Conservation (phyloP, 768 basidiomycete species). For the Suillus occidentalis region DNA sequence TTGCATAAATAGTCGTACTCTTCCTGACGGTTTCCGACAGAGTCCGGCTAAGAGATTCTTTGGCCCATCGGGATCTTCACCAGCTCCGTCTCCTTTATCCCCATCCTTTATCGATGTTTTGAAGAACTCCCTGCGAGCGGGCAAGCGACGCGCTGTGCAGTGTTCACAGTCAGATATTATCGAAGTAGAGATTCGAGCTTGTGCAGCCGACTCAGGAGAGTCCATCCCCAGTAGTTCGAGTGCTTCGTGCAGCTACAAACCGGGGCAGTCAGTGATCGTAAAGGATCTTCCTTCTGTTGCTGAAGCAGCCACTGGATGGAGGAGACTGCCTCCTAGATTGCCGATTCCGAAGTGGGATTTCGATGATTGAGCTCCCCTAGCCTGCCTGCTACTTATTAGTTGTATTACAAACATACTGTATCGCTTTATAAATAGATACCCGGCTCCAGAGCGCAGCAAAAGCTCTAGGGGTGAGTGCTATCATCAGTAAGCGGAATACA, state of each 20-base stretch:
- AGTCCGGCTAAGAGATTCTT: not conserved
- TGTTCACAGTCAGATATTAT: not conserved
- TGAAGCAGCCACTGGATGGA: slow-evolving; percentile 16
- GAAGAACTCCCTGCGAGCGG: not conserved
- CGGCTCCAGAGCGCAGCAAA: not conserved
- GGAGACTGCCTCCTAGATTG: slow-evolving; percentile 28
- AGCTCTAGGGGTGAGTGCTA: no score
- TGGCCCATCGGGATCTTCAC: not conserved
- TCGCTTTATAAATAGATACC: not conserved
- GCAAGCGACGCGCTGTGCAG: not conserved
- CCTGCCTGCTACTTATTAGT: not conserved
- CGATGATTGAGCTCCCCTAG: not conserved
- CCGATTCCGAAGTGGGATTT: slow-evolving; percentile 34
- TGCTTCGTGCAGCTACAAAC: not conserved
- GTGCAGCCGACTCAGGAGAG: not conserved
- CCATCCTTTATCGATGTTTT: not conserved
- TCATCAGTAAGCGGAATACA: no score
- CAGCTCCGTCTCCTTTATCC: not conserved
- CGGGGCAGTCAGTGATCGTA: not conserved
- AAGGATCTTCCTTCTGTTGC: not conserved
- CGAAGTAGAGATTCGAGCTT: not conserved
- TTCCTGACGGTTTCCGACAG: not conserved
- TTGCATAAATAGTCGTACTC: not conserved
- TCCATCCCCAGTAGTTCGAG: not conserved
- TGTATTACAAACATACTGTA: not conserved